Base-by-base conservation (phyloP, 495 filamentous ascomycete species). In the Trichocladium antarcticum region DNA sequence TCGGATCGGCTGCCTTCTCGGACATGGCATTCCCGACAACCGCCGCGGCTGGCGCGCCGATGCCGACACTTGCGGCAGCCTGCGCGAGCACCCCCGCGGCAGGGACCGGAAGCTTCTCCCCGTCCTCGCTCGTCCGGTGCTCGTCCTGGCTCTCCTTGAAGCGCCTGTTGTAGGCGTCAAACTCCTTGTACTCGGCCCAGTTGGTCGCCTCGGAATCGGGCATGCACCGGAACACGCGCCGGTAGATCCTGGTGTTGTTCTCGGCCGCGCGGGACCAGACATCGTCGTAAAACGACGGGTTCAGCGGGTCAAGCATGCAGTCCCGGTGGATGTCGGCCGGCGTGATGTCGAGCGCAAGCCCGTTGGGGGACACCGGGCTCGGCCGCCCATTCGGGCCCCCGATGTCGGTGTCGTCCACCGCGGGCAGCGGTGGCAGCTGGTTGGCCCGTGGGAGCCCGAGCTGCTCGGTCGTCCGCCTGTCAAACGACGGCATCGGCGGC, bases 161-260 rank as follows among this genome's bases (percentile, higher is more conserved):
- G 12, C 82, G 77, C 54, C 84, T 81, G 20, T 76, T 77, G 60
- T 94, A 97, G 5, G 82, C 76, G 40, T 78, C 70, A 60, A 83
- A 95, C 49, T 94, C 84, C 58, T 87, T 89, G 69, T 97, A 98
- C 54, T 93, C 86, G 55, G 84, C 83, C 93, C 93, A 98, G 42
- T 79, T 86, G 53, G 82, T 84, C 53, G 93, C 93, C 57, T 96
- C 87, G 46, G 78, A 94, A 60, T 98, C 92, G 1, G 92, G 92
- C 85, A 90, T 90, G 65, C 88, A 95, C 39, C 93, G 81, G 72
- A 98, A 98, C 11, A 98, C 93, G 47, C 83, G 79, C 20, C 93
- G 82, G 68, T 82, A 98, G 28, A 98, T 75, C 51, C 86, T 84
- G 5, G 92, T 96, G 62, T 98, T 98, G 66, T 96, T 96, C 42